Evolutionary conservation across 2,329 filamentous ascomycete species (phyloP).

Genomic region (Claviceps sp.): DNA sequence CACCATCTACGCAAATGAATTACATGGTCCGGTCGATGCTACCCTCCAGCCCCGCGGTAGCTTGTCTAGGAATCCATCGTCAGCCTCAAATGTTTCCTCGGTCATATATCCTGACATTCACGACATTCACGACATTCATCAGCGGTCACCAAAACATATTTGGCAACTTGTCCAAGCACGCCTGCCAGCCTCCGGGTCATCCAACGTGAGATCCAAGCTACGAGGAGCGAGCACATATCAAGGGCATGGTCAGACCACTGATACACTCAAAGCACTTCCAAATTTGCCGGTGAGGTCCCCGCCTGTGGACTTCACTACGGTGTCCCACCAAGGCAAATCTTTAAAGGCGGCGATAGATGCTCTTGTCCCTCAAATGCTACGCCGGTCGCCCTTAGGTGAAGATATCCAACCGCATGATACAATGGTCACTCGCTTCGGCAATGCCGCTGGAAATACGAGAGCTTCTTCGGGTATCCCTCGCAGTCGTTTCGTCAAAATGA

Average conservation of each 20-base stretch:
- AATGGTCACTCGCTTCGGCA: not conserved
- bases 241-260: not conserved
- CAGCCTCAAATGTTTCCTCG: slow-evolving; percentile 29
- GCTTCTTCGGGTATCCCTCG: slow-evolving; percentile 16
- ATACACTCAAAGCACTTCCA: not conserved
- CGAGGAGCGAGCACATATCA: not conserved
- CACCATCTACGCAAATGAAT: not conserved
- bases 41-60: not conserved
- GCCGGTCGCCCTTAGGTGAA: not conserved
- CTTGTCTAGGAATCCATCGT: slow-evolving; percentile 10
- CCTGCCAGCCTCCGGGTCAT: not conserved
- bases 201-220: not conserved
- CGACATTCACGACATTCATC: slow-evolving; percentile 34
- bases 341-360: not conserved
- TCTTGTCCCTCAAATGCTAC: slow-evolving; percentile 7
- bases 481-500: slow-evolving; percentile 16
- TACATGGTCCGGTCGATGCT: slow-evolving; percentile 1
- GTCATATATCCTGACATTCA: slow-evolving; percentile 9
- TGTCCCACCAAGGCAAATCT: not conserved
- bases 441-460: not conserved
- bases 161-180: slow-evolving; percentile 1
- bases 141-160: slow-evolving; percentile 35
- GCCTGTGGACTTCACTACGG: not conserved
- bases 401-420: not conserved
- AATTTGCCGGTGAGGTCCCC: not conserved